phyloP scores from a whole-genome alignment of 768 basidiomycete genomes.

The Hericium erinaceus region DNA sequence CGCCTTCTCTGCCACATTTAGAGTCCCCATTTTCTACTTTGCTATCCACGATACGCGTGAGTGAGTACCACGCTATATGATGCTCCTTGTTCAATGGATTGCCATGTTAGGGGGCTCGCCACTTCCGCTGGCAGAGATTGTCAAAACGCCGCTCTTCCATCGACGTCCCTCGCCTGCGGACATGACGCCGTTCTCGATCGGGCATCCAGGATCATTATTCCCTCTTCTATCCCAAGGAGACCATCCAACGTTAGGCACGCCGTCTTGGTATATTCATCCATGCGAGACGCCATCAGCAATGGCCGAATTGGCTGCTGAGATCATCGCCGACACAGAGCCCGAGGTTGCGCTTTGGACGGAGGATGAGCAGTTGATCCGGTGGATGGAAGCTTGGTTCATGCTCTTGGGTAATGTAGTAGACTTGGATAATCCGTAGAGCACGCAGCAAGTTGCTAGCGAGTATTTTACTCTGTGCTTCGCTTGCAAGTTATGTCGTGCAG shows the following conservation, averaged over 20 bases:
- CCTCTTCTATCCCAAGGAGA: constrained; percentile 83
- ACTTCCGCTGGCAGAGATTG: constrained; percentile 44
- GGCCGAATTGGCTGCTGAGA: constrained; percentile 55
- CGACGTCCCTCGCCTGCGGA: constrained; percentile 34
- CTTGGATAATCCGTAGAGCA: constrained; percentile 22
- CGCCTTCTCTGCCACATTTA: constrained; percentile 70
- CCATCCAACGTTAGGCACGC: constrained; percentile 66
- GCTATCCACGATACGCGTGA: constrained; percentile 55
- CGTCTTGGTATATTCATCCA: constrained; percentile 84
- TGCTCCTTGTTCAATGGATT: constrained; percentile 7
- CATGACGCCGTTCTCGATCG: constrained; percentile 45
- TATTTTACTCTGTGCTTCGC: not conserved
- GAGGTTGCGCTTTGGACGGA: constrained; percentile 16
- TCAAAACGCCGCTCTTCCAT: constrained; percentile 53
- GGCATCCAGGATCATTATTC: constrained; percentile 42
- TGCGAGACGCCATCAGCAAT: constrained; percentile 67
- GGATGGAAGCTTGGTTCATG: constrained; percentile 75
- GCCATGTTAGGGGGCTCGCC: constrained; percentile 50
- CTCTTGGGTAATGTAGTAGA: constrained; percentile 59
- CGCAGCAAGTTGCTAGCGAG: not conserved
- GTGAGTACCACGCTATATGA: constrained; percentile 24
- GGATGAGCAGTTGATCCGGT: constrained; percentile 29
- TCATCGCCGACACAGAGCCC: constrained; percentile 19
- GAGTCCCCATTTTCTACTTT: constrained; percentile 82
- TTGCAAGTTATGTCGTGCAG: not conserved